Evolutionary conservation across 2,329 filamentous ascomycete genomes (phyloP), one percentile per base, ranked within the genome.

Genomic region (Exophiala phaeomuriformis): DNA sequence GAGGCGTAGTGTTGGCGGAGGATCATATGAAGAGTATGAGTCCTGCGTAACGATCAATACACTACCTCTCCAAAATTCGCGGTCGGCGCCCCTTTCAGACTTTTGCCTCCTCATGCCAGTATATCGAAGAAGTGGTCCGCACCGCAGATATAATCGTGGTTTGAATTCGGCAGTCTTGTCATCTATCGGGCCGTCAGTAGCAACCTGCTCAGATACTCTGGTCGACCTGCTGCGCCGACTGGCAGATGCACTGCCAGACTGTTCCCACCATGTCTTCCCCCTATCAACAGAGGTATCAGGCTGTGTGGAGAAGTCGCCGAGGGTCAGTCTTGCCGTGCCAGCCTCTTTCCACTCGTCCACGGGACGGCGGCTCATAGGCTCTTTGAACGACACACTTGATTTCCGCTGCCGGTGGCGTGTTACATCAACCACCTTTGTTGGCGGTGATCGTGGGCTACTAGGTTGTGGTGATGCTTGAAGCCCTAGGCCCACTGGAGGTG

Each of bases 41-140:
- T 98, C 91, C 49, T 83, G 79, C 0, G 93, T 97, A 27, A 98
- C 90, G 63, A 98, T 95, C 88, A 98, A 90, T 53, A 97, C 79
- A 56, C 83, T 94, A 3, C 93, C 93, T 67, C 90, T 82, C 93
- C 93, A 98, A 19, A 91, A 83, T 63, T 95, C 88, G 48, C 82
- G 80, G 41, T 88, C 83, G 59, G 70, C 63, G 60, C 65, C 56
- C 65, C 67, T 31, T 67, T 69, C 32, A 72, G 66, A 30, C 45
- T 59, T 57, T 64, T 45, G 72, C 65, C 64, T 75, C 73, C 69
- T 95, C 81, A 95, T 82, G 19, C 94, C 93, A 51, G 86, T 91
- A 68, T 95, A 98, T 55, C 93, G 83, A 58, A 98, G 73, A 27
- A 98, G 74, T 4, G 93, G 93, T 0, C 93, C 93, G 65, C 91